Conservation (phyloP, 2,329 filamentous ascomycete species). For the Helotiales sp. region DNA sequence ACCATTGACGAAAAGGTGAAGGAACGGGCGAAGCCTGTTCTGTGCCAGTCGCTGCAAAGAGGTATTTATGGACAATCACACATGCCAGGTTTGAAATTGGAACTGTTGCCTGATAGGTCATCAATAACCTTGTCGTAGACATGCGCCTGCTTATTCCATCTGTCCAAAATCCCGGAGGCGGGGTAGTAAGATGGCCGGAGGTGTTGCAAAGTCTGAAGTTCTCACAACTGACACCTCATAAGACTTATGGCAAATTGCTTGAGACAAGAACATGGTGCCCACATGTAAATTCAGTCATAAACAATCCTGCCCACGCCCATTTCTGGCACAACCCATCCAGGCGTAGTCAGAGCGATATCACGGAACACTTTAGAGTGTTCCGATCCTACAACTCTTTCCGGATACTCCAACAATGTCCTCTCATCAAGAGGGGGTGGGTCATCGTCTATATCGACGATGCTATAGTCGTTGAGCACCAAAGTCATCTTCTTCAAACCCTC, state of each 20-base stretch:
- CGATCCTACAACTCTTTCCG: neutral
- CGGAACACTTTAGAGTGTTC: neutral
- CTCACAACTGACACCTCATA: no score
- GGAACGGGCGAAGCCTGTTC: neutral
- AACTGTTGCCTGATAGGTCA: neutral
- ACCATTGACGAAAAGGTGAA: neutral
- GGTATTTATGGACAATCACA: neutral
- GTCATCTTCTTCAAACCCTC: neutral
- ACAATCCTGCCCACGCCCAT: neutral
- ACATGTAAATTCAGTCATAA: neutral
- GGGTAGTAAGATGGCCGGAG: neutral
- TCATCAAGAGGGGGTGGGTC: neutral
- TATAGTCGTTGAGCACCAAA: neutral
- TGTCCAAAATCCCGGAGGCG: neutral
- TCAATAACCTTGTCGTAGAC: neutral
- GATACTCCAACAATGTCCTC: neutral
- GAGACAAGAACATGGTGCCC: neutral
- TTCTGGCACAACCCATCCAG: neutral
- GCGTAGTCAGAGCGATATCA: neutral
- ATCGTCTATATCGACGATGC: neutral
- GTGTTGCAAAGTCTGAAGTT: neutral
- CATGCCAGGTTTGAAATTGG: neutral
- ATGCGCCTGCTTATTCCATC: neutral
- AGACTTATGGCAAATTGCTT: neutral
- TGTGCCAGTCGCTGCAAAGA: neutral